These are phyloP conservation scores for Russula emetica DNA, from an alignment of 768 basidiomycete species.

Conservation along the genomic window DNA sequence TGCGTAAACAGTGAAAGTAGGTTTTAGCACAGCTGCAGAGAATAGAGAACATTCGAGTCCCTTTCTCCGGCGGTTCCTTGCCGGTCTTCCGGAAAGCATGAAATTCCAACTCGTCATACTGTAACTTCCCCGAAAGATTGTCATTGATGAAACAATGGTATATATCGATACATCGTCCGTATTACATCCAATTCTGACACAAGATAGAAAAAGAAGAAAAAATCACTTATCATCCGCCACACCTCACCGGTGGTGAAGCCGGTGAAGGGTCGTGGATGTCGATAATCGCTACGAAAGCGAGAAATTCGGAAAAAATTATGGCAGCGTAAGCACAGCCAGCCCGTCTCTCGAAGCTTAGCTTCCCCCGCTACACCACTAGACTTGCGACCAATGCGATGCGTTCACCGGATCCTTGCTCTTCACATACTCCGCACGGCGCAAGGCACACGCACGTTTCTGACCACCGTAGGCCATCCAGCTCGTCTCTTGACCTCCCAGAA, in stretches of 20 bases:
- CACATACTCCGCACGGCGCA: conserved; percentile 14
- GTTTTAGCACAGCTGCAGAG: too few species aligned
- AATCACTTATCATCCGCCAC: too few species aligned
- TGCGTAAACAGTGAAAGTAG: too few species aligned
- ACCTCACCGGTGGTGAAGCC: too few species aligned
- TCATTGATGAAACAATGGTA: too few species aligned
- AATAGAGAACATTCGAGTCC: too few species aligned
- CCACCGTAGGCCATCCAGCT: conserved; percentile 12
- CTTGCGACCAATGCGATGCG: conserved; percentile 17
- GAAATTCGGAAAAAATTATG: conserved; percentile 25
- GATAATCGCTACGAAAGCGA: conserved; percentile 24
- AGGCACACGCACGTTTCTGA: conserved; percentile 22
- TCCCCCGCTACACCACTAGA: conserved; percentile 25
- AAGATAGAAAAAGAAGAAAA: background rate
- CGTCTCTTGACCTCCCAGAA: conserved; percentile 4
- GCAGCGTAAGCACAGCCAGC: conserved; percentile 16
- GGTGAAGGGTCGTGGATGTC: background rate
- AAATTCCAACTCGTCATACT: too few species aligned
- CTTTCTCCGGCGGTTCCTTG: too few species aligned
- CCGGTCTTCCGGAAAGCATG: too few species aligned
- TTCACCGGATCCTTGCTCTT: conserved; percentile 24
- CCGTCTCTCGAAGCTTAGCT: conserved; percentile 15
- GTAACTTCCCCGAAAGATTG: too few species aligned
- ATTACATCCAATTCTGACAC: background rate
- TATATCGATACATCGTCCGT: background rate